These are phyloP conservation scores for Isatis tinctoria DNA, from an alignment of 345 rosid species.

Conservation along the genomic window DNA sequence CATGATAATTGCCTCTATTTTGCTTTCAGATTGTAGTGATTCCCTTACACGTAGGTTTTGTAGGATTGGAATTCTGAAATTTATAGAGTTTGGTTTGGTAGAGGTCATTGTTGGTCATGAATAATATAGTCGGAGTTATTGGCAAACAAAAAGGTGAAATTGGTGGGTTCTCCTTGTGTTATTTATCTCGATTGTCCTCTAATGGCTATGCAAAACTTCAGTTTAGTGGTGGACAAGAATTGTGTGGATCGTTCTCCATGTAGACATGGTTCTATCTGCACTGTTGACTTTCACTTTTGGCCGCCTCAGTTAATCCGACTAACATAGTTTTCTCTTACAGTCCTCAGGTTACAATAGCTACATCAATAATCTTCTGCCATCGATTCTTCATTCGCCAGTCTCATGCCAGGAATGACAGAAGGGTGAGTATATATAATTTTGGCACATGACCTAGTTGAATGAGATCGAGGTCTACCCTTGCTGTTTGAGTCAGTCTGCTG, in stretches of 20 bases:
- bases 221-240: not conserved
- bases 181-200: not conserved
- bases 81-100: not conserved
- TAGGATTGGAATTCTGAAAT: not conserved
- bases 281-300: slow-evolving; percentile 2
- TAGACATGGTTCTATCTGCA: slow-evolving; percentile 14
- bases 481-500: slow-evolving; percentile 1
- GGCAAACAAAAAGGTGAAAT: not conserved
- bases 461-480: not conserved
- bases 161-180: not conserved
- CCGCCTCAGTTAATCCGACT: not conserved
- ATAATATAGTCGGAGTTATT: not conserved
- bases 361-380: slow-evolving; percentile 95
- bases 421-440: slow-evolving; percentile 47
- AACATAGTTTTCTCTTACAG: slow-evolving; percentile 46
- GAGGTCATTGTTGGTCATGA: not conserved
- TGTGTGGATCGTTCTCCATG: not conserved
- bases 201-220: not conserved
- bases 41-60: not conserved
- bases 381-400: slow-evolving; percentile 96
- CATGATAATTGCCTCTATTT: not conserved
- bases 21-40: not conserved
- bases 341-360: slow-evolving; percentile 98
- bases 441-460: not conserved
- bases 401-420: slow-evolving; percentile 89